A percentile compares a stretch with the other conserved stretches of the same genome.
phyloP scores from a whole-genome alignment of 2,329 filamentous ascomycete genomes.

The Colletotrichum sp. region DNA sequence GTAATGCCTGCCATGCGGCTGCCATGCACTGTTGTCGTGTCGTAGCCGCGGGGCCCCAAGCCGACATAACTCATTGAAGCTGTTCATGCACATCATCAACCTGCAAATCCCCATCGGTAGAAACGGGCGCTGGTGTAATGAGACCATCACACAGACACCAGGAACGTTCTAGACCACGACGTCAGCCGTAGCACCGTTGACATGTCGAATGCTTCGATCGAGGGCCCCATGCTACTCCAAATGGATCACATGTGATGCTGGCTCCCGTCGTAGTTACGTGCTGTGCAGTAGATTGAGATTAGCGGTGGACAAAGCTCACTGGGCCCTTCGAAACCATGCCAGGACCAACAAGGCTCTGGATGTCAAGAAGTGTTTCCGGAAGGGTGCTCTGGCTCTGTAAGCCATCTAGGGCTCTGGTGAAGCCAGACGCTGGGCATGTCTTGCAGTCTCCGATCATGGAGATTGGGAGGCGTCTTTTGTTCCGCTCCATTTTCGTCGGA shows the following conservation, averaged over 20 bases:
- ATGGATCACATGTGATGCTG: conserved; percentile 9
- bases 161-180: background rate
- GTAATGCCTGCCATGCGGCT: background rate
- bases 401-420: background rate
- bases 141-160: background rate
- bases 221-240: background rate
- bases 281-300: background rate
- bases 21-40: background rate
- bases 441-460: conserved; percentile 19
- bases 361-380: background rate
- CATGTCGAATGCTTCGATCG: background rate
- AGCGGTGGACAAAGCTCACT: conserved; percentile 18
- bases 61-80: background rate
- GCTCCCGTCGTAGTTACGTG: background rate
- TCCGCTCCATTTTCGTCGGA: conserved; percentile 19
- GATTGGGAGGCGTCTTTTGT: conserved; percentile 5
- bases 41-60: background rate
- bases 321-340: background rate
- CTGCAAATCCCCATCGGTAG: background rate
- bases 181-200: background rate
- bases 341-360: background rate
- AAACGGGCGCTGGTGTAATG: background rate
- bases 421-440: conserved; percentile 1
- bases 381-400: background rate
- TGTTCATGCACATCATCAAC: conserved; percentile 10